These are phyloP conservation scores for Cryphonectria japonica DNA, from an alignment of 2,329 filamentous ascomycete genomes.

Conservation along the genomic window DNA sequence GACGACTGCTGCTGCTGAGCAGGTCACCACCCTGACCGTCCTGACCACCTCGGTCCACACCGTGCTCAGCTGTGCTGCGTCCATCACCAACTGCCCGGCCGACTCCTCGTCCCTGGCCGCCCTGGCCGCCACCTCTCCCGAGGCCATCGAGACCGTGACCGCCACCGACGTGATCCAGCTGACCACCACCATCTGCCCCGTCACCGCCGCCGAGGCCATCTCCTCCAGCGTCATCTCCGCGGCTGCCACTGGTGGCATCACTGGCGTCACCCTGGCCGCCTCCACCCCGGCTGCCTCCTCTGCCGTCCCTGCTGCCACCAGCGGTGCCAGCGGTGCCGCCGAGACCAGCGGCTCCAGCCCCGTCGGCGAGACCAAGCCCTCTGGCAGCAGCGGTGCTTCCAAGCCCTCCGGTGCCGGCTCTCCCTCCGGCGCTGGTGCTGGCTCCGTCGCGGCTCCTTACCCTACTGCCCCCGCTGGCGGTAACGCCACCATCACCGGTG, in stretches of 20 bases:
- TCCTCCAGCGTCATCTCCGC: constrained; percentile 41
- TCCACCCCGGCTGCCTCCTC: constrained; percentile 37
- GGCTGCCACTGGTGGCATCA: constrained; percentile 40
- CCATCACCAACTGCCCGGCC: constrained; percentile 47
- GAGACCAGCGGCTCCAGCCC: constrained; percentile 23
- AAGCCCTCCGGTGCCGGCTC: constrained; percentile 13
- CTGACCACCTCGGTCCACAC: constrained; percentile 41
- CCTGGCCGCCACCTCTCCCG: constrained; percentile 36
- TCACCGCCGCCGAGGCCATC: constrained; percentile 44
- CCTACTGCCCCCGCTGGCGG: not conserved
- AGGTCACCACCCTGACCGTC: constrained; percentile 46
- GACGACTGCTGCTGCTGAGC: constrained; percentile 20
- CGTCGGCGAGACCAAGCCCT: constrained; percentile 30
- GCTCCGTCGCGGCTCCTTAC: not conserved
- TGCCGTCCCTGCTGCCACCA: constrained; percentile 22
- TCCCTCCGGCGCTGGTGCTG: not conserved
- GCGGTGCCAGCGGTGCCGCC: constrained; percentile 31
- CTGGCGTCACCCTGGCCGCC: constrained; percentile 46
- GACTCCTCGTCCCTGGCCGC: constrained; percentile 35
- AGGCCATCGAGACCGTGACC: constrained; percentile 37
- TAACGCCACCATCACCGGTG: constrained; percentile 11
- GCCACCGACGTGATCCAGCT: constrained; percentile 45
- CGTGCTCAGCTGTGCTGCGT: constrained; percentile 43
- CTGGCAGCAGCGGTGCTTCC: constrained; percentile 9
- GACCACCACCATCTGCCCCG: constrained; percentile 48